phyloP scores from a whole-genome alignment of 1,284 basidiomycete genomes.

The Cryptococcus jaspeensis region DNA sequence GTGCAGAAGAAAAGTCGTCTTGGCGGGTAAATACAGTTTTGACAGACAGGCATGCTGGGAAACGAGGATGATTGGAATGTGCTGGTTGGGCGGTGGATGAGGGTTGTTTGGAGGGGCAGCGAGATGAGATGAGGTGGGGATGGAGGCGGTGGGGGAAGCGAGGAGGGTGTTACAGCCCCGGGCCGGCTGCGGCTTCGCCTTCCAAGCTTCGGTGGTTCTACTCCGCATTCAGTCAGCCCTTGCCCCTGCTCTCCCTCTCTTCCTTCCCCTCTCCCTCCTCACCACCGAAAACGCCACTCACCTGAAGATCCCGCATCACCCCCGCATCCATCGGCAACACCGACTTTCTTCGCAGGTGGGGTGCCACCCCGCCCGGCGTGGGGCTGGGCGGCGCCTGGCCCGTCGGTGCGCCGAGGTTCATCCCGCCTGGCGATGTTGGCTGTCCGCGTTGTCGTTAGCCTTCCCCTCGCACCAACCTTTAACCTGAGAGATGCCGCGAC shows the following conservation, averaged over 20 bases:
- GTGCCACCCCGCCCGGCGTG: slow-evolving; percentile 8
- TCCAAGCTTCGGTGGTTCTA: slow-evolving; percentile 5
- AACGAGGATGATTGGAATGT: neutral
- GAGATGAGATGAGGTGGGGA: no score
- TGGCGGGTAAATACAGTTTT: no score
- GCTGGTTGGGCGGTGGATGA: no score
- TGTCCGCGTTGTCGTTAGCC: slow-evolving; percentile 9
- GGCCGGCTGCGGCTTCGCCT: neutral
- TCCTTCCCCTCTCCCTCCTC: no score
- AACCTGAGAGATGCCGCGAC: slow-evolving; percentile 10
- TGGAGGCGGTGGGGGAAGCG: no score
- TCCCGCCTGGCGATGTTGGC: slow-evolving; percentile 24
- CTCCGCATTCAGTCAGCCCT: no score
- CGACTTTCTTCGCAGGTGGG: slow-evolving; percentile 39
- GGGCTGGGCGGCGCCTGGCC: slow-evolving; percentile 6
- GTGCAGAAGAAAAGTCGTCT: no score
- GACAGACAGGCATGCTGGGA: no score
- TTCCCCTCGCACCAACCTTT: neutral
- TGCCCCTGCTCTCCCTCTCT: no score
- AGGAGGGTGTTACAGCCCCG: neutral
- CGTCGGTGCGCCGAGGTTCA: slow-evolving; percentile 20
- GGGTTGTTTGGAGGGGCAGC: no score
- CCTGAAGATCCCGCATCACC: slow-evolving; percentile 81
- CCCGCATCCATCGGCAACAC: slow-evolving; percentile 70
- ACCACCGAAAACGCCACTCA: slow-evolving; percentile 54